phyloP scores from a whole-genome alignment of 352 stramenopile genomes.

The Pythium chondricola region DNA sequence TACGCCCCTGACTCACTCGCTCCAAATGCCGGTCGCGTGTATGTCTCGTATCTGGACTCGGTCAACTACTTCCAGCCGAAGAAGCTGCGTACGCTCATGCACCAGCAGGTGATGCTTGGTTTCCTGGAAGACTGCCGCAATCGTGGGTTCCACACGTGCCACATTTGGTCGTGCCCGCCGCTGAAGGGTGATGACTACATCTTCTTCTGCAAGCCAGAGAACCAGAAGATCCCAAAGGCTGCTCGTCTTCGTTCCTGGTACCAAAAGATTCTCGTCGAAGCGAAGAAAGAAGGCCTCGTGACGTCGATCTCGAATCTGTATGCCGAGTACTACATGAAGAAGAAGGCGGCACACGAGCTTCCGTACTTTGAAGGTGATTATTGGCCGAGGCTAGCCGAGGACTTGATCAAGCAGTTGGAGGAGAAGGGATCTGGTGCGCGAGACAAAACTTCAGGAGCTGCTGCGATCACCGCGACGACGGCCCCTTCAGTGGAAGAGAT shows the following conservation, averaged over 20 bases:
- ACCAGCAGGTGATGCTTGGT: slow-evolving; percentile 85
- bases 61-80: slow-evolving; percentile 89
- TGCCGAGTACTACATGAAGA: slow-evolving; percentile 85
- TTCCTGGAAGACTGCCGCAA: slow-evolving; percentile 87
- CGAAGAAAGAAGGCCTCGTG: slow-evolving; percentile 76
- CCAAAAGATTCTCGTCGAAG: slow-evolving; percentile 71
- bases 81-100: slow-evolving; percentile 83
- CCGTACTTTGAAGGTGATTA: slow-evolving; percentile 99
- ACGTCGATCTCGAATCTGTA: slow-evolving; percentile 82
- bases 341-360: slow-evolving; percentile 84
- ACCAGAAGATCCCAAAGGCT: slow-evolving; percentile 88
- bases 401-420: slow-evolving; percentile 98
- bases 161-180: slow-evolving; percentile 89
- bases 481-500: background rate
- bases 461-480: background rate
- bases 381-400: slow-evolving; percentile 96
- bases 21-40: slow-evolving; percentile 77
- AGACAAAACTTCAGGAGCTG: slow-evolving; percentile 9
- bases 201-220: slow-evolving; percentile 88
- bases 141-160: slow-evolving; percentile 78
- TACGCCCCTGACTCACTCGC: slow-evolving; percentile 68
- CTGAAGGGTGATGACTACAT: slow-evolving; percentile 88
- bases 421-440: slow-evolving; percentile 71
- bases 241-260: slow-evolving; percentile 85
- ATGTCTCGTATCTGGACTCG: slow-evolving; percentile 87